Conservation (phyloP, 345 rosid genomes). For the Anastatica hierochuntica region DNA sequence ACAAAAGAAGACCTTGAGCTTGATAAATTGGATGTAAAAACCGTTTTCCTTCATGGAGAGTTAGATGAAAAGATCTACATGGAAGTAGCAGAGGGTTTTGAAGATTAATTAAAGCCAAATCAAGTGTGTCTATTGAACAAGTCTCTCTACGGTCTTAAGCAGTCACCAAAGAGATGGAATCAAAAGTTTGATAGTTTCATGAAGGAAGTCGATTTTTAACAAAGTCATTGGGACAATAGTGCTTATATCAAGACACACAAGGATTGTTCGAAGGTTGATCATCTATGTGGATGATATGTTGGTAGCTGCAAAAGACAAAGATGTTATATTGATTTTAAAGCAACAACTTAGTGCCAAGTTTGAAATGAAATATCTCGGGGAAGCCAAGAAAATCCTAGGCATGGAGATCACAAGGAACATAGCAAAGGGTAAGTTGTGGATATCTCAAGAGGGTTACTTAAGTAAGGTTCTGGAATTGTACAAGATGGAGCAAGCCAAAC, state of each 20-base stretch:
- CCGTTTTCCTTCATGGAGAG: too few species aligned
- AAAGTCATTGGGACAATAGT: background rate
- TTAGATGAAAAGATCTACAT: background rate
- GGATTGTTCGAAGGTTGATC: background rate
- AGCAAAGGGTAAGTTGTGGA: background rate
- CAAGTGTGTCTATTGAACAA: background rate
- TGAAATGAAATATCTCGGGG: background rate
- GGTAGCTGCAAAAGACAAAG: background rate
- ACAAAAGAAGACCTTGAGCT: too few species aligned
- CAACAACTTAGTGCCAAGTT: background rate
- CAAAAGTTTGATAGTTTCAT: background rate
- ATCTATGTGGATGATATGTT: background rate
- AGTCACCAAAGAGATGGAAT: background rate
- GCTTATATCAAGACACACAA: background rate
- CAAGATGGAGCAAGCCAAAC: background rate
- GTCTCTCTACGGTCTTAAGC: background rate
- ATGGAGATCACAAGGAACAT: background rate
- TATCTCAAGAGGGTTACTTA: background rate
- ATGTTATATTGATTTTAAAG: background rate
- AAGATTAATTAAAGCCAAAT: background rate
- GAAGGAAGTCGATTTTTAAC: background rate
- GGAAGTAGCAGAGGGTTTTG: background rate
- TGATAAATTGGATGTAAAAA: too few species aligned
- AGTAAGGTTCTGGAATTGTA: background rate
- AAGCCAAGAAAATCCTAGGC: background rate